Conservation (phyloP, 2,329 filamentous ascomycete species). For the Nannizziopsis barbatae region DNA sequence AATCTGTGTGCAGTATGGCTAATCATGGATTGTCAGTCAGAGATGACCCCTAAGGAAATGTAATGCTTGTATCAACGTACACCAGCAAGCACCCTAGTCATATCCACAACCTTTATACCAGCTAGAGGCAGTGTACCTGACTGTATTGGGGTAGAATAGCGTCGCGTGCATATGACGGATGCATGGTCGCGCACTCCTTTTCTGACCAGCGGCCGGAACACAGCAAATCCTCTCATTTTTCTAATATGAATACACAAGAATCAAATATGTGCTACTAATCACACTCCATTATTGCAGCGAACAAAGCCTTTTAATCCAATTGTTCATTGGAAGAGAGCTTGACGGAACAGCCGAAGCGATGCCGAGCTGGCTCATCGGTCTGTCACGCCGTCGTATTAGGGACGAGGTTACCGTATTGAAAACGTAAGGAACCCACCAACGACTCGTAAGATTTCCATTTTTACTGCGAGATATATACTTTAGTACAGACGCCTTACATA, state of each 20-base stretch:
- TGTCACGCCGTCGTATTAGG: too few relatives aligned
- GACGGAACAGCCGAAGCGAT: not conserved
- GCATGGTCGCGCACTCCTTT: conserved; percentile 19
- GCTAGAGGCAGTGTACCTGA: conserved; percentile 56
- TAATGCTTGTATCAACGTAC: conserved; percentile 45
- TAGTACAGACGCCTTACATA: too few relatives aligned
- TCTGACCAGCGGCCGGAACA: conserved; percentile 8
- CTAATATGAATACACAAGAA: not conserved
- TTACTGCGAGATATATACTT: too few relatives aligned
- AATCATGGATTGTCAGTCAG: conserved; percentile 12
- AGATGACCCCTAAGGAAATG: not conserved
- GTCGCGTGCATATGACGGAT: conserved; percentile 22
- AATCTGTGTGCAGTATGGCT: conserved; percentile 98
- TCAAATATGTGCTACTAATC: not conserved
- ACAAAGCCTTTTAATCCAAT: too few relatives aligned
- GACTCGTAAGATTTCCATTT: too few relatives aligned
- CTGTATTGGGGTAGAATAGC: conserved; percentile 34
- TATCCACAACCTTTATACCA: conserved; percentile 82
- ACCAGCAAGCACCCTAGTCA: conserved; percentile 91
- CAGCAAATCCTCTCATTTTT: conserved; percentile 4
- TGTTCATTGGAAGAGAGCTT: not conserved
- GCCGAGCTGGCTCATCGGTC: too few relatives aligned
- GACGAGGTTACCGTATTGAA: too few relatives aligned
- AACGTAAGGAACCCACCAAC: too few relatives aligned
- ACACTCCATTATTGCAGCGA: too few relatives aligned